phyloP scores from a whole-genome alignment of 495 filamentous ascomycete genomes.

The Pyrenopolyporus hunteri region DNA sequence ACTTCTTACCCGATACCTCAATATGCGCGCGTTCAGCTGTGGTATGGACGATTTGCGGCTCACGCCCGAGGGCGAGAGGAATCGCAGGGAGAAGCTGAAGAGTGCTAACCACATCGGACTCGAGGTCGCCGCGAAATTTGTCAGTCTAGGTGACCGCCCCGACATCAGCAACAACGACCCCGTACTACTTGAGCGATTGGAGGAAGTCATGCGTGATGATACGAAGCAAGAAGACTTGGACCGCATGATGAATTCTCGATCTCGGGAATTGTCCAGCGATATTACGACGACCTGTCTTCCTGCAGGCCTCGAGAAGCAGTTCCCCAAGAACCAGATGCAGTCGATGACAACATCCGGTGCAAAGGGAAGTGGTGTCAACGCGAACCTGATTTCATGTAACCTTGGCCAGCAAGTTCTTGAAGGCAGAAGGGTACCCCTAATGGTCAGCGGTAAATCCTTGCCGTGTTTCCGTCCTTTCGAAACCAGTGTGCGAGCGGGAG shows the following conservation, averaged over 20 bases:
- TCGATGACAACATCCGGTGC: conserved; percentile 97
- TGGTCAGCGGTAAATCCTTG: conserved; percentile 97
- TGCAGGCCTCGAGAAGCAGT: conserved; percentile 80
- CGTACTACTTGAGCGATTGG: conserved; percentile 75
- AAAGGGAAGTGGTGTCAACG: conserved; percentile 92
- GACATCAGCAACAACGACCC: conserved; percentile 63
- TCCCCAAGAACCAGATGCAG: conserved; percentile 98
- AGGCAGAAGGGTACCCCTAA: conserved; percentile 90
- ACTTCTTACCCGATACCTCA: conserved; percentile 84
- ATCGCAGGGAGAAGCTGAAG: conserved; percentile 70
- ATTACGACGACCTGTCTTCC: conserved; percentile 83
- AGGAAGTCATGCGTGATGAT: conserved; percentile 90
- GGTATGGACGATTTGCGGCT: conserved; percentile 95
- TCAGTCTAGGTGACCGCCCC: conserved; percentile 74
- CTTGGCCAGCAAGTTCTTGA: conserved; percentile 97
- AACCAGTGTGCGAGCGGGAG: conserved; percentile 85
- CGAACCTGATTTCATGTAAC: conserved; percentile 96
- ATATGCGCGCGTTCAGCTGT: conserved; percentile 94
- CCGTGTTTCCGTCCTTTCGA: conserved; percentile 95
- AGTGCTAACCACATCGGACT: conserved; percentile 76
- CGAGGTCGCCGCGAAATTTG: conserved; percentile 86
- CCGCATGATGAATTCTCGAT: conserved; percentile 77
- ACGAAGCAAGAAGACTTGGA: conserved; percentile 88
- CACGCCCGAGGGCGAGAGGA: conserved; percentile 77
- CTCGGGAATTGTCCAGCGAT: conserved; percentile 72